A percentile compares a stretch with the other conserved stretches of the same genome.
phyloP scores from a whole-genome alignment of 2,329 filamentous ascomycete species.

The Apiospora marii region DNA sequence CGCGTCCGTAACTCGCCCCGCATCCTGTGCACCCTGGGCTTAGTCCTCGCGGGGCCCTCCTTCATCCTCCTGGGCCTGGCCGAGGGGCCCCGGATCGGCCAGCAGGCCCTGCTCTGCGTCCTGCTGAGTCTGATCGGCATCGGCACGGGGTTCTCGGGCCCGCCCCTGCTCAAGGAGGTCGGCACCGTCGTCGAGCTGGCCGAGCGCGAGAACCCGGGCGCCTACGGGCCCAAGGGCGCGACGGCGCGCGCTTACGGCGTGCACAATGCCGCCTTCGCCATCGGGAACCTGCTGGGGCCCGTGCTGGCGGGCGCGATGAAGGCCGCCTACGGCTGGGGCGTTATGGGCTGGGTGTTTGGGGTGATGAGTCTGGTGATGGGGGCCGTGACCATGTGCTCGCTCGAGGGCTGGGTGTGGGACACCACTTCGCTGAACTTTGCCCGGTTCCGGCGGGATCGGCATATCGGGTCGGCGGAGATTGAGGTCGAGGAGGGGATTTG shows the following conservation, averaged over 20 bases:
- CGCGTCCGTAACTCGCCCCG: not conserved
- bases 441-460: not conserved
- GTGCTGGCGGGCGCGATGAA: slow-evolving; percentile 15
- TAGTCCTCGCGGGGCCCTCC: not conserved
- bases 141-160: slow-evolving; percentile 11
- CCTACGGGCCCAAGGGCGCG: slow-evolving; percentile 14
- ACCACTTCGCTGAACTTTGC: not conserved
- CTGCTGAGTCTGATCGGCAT: slow-evolving; percentile 11
- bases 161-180: slow-evolving; percentile 20
- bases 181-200: slow-evolving; percentile 21
- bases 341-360: slow-evolving; percentile 14
- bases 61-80: slow-evolving; percentile 11
- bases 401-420: slow-evolving; percentile 12
- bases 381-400: not conserved
- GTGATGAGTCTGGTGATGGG: slow-evolving; percentile 2
- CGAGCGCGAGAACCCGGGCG: slow-evolving; percentile 2
- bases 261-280: slow-evolving; percentile 22
- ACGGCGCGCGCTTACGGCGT: slow-evolving; percentile 19
- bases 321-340: slow-evolving; percentile 1
- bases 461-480: not conserved
- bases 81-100: slow-evolving; percentile 7
- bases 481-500: not conserved
- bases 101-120: slow-evolving; percentile 18
- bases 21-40: not conserved
- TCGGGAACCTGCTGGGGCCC: slow-evolving; percentile 13